Evolutionary conservation across 2,329 filamentous ascomycete species (phyloP).

Genomic region (Penicillium aurantiogriseum): DNA sequence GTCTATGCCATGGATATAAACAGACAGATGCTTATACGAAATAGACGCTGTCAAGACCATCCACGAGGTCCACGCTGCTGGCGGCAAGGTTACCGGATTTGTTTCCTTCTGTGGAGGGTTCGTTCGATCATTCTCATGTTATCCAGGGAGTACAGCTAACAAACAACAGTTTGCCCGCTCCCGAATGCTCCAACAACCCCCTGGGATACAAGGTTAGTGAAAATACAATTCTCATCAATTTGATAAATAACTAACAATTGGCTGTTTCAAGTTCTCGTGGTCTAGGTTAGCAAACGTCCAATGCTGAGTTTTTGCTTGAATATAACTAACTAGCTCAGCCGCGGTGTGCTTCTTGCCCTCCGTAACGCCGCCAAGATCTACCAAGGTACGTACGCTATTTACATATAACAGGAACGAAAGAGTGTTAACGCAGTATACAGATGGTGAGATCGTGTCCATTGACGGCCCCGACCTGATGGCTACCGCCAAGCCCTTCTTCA

Average conservation of each 20-base stretch:
- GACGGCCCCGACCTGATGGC: constrained; percentile 73
- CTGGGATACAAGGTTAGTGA: constrained; percentile 70
- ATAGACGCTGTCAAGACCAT: constrained; percentile 81
- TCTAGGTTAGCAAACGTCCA: constrained; percentile 53
- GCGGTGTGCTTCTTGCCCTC: constrained; percentile 84
- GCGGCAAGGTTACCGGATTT: constrained; percentile 83
- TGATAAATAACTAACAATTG: neutral
- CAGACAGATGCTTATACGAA: neutral
- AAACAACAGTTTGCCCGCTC: constrained; percentile 55
- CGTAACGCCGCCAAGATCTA: constrained; percentile 82
- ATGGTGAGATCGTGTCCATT: constrained; percentile 68
- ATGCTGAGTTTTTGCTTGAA: neutral
- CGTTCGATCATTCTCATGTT: neutral
- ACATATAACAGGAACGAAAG: neutral
- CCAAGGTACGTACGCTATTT: constrained; percentile 51
- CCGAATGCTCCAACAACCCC: constrained; percentile 79
- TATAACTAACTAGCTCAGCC: constrained; percentile 29
- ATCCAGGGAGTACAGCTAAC: neutral
- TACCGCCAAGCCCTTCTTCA: constrained; percentile 82
- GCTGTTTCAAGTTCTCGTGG: constrained; percentile 62
- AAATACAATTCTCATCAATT: neutral
- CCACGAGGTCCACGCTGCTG: constrained; percentile 71
- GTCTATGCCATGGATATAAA: neutral
- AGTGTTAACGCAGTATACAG: neutral
- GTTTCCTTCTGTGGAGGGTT: constrained; percentile 76